phyloP scores from a whole-genome alignment of 2,329 filamentous ascomycete species.

The Botrytis sinoallii region DNA sequence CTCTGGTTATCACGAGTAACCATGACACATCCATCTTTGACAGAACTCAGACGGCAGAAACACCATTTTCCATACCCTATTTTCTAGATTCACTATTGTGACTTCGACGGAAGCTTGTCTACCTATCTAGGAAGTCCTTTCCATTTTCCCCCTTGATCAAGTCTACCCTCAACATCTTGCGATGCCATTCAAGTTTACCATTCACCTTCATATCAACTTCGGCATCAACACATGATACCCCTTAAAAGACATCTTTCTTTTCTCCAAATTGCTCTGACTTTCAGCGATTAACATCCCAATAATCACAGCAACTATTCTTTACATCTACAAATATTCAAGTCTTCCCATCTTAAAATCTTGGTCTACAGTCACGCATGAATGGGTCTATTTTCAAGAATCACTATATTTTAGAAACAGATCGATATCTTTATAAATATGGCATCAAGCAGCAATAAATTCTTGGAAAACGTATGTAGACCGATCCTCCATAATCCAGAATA shows the following conservation, averaged over 20 bases:
- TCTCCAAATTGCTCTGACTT: neutral
- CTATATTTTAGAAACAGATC: neutral
- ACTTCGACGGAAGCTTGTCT: neutral
- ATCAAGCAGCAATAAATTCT: neutral
- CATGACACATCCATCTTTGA: neutral
- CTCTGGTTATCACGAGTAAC: neutral
- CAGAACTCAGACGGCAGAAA: neutral
- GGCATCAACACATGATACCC: neutral
- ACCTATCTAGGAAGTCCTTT: neutral
- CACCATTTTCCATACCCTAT: neutral
- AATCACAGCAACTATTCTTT: neutral
- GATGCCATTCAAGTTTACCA: neutral
- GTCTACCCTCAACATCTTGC: too few species aligned
- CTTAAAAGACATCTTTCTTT: neutral
- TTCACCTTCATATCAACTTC: neutral
- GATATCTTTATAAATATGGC: neutral
- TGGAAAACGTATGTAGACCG: neutral
- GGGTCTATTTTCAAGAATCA: neutral
- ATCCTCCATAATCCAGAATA: neutral
- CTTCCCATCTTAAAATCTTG: neutral
- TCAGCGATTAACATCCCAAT: neutral
- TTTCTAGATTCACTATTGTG: too few species aligned
- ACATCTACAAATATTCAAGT: too few species aligned
- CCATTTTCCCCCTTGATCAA: too few species aligned
- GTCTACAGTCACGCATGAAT: neutral